Percentiles rank a stretch among this genome's conserved stretches.
phyloP scores from a whole-genome alignment of 805 yeast species.

The Wickerhamomyces tratensis region DNA sequence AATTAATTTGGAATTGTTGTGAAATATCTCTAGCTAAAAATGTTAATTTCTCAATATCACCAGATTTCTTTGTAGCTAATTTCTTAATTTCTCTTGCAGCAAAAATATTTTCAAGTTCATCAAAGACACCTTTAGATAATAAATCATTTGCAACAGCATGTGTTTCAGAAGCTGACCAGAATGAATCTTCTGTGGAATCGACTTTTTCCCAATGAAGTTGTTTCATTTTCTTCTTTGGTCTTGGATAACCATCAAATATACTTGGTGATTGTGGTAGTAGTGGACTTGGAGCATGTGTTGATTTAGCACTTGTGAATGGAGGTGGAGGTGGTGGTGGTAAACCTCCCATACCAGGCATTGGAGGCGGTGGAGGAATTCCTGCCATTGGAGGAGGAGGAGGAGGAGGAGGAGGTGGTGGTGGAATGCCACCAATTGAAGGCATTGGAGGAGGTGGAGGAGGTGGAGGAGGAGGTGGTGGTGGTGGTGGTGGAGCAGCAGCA shows the following conservation, averaged over 20 bases:
- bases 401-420: constrained; percentile 12
- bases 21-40: constrained; percentile 63
- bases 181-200: constrained; percentile 45
- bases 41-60: constrained; percentile 37
- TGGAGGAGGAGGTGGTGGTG: constrained; percentile 5
- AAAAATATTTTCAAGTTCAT: constrained; percentile 52
- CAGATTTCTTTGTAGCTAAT: constrained; percentile 25
- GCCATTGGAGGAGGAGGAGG: constrained; percentile 11
- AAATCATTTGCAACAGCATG: constrained; percentile 40
- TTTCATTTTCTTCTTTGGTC: constrained; percentile 52
- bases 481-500: background rate
- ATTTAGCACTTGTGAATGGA: constrained; percentile 13
- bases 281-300: constrained; percentile 9
- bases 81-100: constrained; percentile 32
- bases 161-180: constrained; percentile 45
- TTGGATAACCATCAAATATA: constrained; percentile 23
- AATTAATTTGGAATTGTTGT: constrained; percentile 73
- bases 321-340: constrained; percentile 19
- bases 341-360: constrained; percentile 4
- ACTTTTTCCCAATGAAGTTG: constrained; percentile 81
- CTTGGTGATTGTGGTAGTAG: constrained; percentile 21
- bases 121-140: constrained; percentile 50
- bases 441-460: constrained; percentile 18
- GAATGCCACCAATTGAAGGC: constrained; percentile 18
- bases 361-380: constrained; percentile 26